Percentiles rank a stretch among this genome's conserved stretches.
phyloP scores from a whole-genome alignment of 2,329 filamentous ascomycete genomes.

The Colletotrichum lini region DNA sequence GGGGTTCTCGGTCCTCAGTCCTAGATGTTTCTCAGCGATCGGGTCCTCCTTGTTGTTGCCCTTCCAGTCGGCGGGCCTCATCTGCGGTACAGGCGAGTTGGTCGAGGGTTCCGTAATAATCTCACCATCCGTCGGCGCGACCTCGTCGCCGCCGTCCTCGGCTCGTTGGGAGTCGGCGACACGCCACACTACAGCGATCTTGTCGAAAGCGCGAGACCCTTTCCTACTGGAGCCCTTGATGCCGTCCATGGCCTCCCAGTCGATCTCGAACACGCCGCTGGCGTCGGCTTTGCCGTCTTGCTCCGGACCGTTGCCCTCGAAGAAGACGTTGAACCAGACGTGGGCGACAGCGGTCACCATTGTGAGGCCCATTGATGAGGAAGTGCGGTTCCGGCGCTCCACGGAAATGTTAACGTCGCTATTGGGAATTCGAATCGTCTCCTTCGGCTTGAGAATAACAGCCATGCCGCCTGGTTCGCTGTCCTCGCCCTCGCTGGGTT shows the following conservation, averaged over 20 bases:
- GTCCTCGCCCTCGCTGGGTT: slow-evolving; percentile 10
- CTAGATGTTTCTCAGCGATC: slow-evolving; percentile 73
- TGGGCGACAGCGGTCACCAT: slow-evolving; percentile 96
- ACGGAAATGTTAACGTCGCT: slow-evolving; percentile 93
- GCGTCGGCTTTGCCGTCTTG: slow-evolving; percentile 75
- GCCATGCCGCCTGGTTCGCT: slow-evolving; percentile 74
- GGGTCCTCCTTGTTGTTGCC: slow-evolving; percentile 66
- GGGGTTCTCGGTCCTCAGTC: slow-evolving; percentile 75
- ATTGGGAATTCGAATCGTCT: slow-evolving; percentile 79
- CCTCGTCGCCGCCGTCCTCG: slow-evolving; percentile 46
- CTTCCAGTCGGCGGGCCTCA: slow-evolving; percentile 81
- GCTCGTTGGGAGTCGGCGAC: slow-evolving; percentile 44
- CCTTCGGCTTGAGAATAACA: slow-evolving; percentile 82
- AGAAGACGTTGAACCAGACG: slow-evolving; percentile 97
- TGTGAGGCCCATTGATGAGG: slow-evolving; percentile 82
- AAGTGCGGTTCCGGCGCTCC: slow-evolving; percentile 85
- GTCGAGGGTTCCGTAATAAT: slow-evolving; percentile 73
- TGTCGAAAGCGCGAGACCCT: slow-evolving; percentile 85
- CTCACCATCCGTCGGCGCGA: slow-evolving; percentile 43
- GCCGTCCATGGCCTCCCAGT: slow-evolving; percentile 84
- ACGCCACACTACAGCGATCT: slow-evolving; percentile 88
- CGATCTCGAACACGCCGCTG: slow-evolving; percentile 73
- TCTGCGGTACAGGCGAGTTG: slow-evolving; percentile 79
- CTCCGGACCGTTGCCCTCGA: slow-evolving; percentile 86
- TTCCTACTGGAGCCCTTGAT: slow-evolving; percentile 91